Conservation (phyloP, 2,329 filamentous ascomycete genomes). For the Xylariaceae sp. region DNA sequence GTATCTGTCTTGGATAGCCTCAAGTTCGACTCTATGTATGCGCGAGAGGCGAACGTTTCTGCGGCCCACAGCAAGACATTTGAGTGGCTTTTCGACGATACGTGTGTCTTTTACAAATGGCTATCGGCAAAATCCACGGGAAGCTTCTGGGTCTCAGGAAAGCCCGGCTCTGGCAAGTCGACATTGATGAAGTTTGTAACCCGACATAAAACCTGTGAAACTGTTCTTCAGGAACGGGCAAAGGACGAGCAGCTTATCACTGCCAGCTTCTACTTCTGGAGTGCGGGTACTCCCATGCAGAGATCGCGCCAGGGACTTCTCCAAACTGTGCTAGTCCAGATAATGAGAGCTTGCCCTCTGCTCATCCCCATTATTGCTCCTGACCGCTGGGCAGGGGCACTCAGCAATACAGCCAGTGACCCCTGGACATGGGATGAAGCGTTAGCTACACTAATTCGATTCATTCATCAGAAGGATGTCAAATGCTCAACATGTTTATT, state of each 20-base stretch:
- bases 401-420: neutral
- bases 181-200: slow-evolving; percentile 4
- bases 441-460: neutral
- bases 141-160: slow-evolving; percentile 1
- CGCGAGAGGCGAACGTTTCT: neutral
- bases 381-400: neutral
- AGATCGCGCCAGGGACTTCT: neutral
- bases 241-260: neutral
- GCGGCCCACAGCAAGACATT: neutral
- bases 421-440: slow-evolving; percentile 2
- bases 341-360: neutral
- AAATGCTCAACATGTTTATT: slow-evolving; percentile 1
- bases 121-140: neutral
- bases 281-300: slow-evolving; percentile 3
- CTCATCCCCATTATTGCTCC: slow-evolving; percentile 1
- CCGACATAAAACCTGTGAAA: neutral
- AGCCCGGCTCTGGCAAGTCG: slow-evolving; percentile 1
- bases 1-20: neutral
- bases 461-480: neutral
- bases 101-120: neutral
- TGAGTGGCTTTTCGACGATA: slow-evolving; percentile 1
- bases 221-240: neutral
- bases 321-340: slow-evolving; percentile 1
- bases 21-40: neutral
- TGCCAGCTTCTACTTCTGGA: slow-evolving; percentile 3